Evolutionary conservation across 495 filamentous ascomycete genomes (phyloP).

Genomic region (Lasiosphaeriaceae sp.): DNA sequence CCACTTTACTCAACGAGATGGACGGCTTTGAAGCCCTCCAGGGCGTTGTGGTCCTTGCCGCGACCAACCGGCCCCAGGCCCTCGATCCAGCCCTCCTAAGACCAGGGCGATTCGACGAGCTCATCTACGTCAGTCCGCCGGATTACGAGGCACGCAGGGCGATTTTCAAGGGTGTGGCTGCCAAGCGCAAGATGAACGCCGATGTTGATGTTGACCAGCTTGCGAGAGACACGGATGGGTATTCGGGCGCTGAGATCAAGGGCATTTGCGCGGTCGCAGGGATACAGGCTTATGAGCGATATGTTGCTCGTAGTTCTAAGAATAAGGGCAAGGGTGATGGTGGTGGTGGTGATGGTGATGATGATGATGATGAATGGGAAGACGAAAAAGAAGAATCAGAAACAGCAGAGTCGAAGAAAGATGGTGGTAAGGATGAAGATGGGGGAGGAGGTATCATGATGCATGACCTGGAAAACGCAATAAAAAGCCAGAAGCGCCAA

Average conservation of each 20-base stretch:
- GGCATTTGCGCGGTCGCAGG: constrained; percentile 60
- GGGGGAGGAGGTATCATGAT: constrained; percentile 49
- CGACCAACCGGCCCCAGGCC: constrained; percentile 86
- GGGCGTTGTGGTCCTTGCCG: constrained; percentile 86
- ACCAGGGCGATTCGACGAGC: constrained; percentile 80
- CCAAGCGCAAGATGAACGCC: constrained; percentile 52
- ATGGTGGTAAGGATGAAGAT: constrained; percentile 14
- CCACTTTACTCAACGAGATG: constrained; percentile 92
- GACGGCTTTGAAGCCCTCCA: constrained; percentile 86
- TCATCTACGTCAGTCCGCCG: constrained; percentile 88
- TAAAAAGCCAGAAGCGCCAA: constrained; percentile 58
- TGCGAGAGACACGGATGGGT: constrained; percentile 70
- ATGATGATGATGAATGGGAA: too few species aligned
- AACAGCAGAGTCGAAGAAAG: too few species aligned
- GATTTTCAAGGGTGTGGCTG: constrained; percentile 64
- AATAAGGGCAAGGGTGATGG: neutral
- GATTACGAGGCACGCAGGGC: constrained; percentile 69
- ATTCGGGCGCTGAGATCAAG: constrained; percentile 85
- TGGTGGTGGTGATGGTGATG: neutral
- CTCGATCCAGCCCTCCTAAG: constrained; percentile 86
- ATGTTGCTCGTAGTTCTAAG: neutral
- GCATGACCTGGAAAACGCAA: constrained; percentile 62
- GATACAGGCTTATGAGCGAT: constrained; percentile 40
- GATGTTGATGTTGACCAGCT: constrained; percentile 65
- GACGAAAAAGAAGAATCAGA: too few species aligned